These are phyloP conservation scores for Cryptosporidium meleagridis DNA, from an alignment of 169 alveolate species.

Conservation along the genomic window DNA sequence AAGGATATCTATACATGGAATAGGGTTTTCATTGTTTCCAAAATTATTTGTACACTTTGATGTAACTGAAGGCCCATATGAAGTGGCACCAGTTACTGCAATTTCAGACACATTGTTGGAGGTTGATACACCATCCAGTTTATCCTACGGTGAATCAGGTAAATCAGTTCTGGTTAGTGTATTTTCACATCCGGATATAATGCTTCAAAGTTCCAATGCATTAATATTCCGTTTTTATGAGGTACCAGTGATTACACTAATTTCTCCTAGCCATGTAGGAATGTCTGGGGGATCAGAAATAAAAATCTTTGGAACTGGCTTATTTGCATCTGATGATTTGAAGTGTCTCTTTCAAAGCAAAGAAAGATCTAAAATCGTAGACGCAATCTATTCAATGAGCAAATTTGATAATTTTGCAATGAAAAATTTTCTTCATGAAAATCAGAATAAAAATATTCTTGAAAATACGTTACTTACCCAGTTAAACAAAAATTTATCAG, in stretches of 20 bases:
- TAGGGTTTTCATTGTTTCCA: conserved; percentile 53
- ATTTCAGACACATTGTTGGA: conserved; percentile 56
- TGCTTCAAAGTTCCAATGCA: conserved; percentile 52
- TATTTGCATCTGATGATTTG: conserved; percentile 67
- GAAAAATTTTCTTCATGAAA: conserved; percentile 8
- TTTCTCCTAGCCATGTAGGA: conserved; percentile 51
- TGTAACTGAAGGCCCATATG: conserved; percentile 75
- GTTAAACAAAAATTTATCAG: neutral
- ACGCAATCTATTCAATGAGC: conserved; percentile 59
- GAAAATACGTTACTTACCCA: neutral
- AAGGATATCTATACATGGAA: conserved; percentile 50
- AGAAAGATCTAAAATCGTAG: conserved; percentile 73
- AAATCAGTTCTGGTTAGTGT: conserved; percentile 63
- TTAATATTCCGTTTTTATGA: conserved; percentile 59
- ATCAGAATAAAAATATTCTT: neutral
- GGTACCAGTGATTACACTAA: conserved; percentile 21
- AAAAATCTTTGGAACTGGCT: conserved; percentile 49
- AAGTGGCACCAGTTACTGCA: conserved; percentile 24
- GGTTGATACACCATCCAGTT: conserved; percentile 47
- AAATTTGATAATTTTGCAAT: neutral
- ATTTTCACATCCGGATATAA: conserved; percentile 38
- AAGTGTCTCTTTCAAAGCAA: conserved; percentile 68
- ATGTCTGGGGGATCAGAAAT: conserved; percentile 74
- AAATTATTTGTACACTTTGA: conserved; percentile 55
- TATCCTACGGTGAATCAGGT: conserved; percentile 43